phyloP scores from a whole-genome alignment of 352 stramenopile species.

The Pythium guiyangense region DNA sequence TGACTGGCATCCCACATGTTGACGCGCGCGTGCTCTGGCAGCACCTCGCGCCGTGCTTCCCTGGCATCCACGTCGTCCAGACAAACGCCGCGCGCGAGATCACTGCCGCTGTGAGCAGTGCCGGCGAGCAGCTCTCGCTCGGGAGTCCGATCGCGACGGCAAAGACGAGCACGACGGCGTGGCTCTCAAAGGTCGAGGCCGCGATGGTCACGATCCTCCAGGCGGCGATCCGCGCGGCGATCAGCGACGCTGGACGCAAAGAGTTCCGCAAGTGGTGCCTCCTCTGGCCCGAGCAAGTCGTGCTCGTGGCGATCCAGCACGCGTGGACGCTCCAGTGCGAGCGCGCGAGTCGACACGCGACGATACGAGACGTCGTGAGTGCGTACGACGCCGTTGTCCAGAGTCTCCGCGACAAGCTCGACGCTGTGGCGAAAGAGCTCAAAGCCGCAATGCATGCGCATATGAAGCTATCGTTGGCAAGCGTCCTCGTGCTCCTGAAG shows the following conservation, averaged over 20 bases:
- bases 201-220: conserved; percentile 65
- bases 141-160: conserved; percentile 44
- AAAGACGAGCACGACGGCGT: conserved; percentile 29
- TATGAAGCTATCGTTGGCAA: conserved; percentile 26
- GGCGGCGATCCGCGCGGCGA: conserved; percentile 51
- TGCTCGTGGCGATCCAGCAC: conserved; percentile 46
- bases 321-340: conserved; percentile 63
- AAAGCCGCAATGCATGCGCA: conserved; percentile 38
- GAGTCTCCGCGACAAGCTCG: conserved; percentile 27
- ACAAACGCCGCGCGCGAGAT: conserved; percentile 51
- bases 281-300: conserved; percentile 71
- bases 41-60: conserved; percentile 50
- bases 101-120: conserved; percentile 41
- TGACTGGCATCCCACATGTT: conserved; percentile 2
- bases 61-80: conserved; percentile 40
- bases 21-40: conserved; percentile 32
- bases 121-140: conserved; percentile 53
- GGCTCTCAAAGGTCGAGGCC: conserved; percentile 59
- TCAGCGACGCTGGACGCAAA: conserved; percentile 61
- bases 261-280: conserved; percentile 83
- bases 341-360: conserved; percentile 22
- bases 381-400: conserved; percentile 29
- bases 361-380: conserved; percentile 13
- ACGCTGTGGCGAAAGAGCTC: conserved; percentile 39
- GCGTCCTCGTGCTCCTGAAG: conserved; percentile 41